Conservation (phyloP, 2,329 filamentous ascomycete genomes). For the Biscogniauxia mediterranea region DNA sequence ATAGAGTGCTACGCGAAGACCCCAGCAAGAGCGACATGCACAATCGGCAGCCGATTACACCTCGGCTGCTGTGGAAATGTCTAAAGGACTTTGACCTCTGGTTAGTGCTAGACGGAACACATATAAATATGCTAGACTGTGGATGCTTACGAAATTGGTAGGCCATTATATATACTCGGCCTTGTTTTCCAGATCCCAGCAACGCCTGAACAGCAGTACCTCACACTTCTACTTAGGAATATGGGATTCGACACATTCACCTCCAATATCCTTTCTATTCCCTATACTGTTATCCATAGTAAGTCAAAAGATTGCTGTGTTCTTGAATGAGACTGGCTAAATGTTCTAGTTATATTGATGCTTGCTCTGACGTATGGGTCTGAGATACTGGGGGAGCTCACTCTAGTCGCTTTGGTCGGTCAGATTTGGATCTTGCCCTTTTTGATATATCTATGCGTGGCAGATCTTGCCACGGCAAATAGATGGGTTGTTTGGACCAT, state of each 20-base stretch:
- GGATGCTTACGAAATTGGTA: not conserved
- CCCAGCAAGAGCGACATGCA: constrained; percentile 55
- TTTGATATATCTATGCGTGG: constrained; percentile 48
- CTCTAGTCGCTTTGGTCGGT: constrained; percentile 44
- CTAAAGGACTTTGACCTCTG: constrained; percentile 55
- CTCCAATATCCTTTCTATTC: constrained; percentile 53
- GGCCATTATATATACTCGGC: constrained; percentile 49
- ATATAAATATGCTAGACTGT: not conserved
- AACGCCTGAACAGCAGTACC: constrained; percentile 42
- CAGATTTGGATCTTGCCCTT: constrained; percentile 62
- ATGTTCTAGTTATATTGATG: constrained; percentile 33
- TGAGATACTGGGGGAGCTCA: constrained; percentile 48
- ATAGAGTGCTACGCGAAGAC: constrained; percentile 52
- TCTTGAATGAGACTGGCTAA: not conserved
- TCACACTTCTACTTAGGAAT: constrained; percentile 49
- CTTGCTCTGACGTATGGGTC: constrained; percentile 36
- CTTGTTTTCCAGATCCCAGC: constrained; percentile 46
- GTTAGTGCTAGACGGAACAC: not conserved
- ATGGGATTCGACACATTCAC: constrained; percentile 51
- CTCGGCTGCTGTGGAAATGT: constrained; percentile 43
- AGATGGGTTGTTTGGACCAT: constrained; percentile 43
- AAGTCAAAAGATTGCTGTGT: constrained; percentile 14
- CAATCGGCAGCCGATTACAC: constrained; percentile 52
- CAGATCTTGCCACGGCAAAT: constrained; percentile 36
- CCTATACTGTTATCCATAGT: constrained; percentile 34